Conservation (phyloP, 352 stramenopile species). For the Phytophthora crassamura region DNA sequence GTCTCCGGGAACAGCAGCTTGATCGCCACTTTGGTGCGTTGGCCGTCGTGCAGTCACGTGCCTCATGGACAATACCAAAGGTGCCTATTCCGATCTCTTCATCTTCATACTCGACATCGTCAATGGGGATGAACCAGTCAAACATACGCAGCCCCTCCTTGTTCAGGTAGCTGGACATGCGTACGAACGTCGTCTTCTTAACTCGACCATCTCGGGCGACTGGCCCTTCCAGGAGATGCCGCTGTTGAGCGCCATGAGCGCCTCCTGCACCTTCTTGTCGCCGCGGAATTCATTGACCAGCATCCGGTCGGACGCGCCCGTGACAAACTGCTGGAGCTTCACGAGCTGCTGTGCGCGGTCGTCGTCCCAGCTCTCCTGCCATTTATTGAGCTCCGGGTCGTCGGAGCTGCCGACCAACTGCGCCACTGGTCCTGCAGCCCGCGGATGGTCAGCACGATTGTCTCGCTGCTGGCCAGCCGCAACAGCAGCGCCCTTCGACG, state of each 20-base stretch:
- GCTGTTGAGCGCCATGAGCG: constrained; percentile 24
- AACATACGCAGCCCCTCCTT: constrained; percentile 19
- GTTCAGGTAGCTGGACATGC: constrained; percentile 14
- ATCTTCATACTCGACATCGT: constrained; percentile 29
- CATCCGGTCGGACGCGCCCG: neutral
- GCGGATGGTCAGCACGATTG: constrained; percentile 4
- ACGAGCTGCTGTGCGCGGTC: constrained; percentile 8
- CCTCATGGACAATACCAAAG: constrained; percentile 17
- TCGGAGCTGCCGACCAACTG: neutral
- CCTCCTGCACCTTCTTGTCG: constrained; percentile 30
- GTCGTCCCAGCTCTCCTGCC: constrained; percentile 10
- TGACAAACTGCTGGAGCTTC: constrained; percentile 13
- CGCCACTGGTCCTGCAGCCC: constrained; percentile 21
- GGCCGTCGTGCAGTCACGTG: constrained; percentile 17
- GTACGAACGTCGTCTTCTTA: constrained; percentile 22
- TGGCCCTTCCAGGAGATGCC: constrained; percentile 11
- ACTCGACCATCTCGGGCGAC: constrained; percentile 7
- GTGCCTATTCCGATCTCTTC: constrained; percentile 16
- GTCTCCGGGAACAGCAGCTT: too few species aligned
- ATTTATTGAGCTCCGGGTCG: constrained; percentile 1
- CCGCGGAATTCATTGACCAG: constrained; percentile 26
- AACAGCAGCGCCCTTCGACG: constrained; percentile 22
- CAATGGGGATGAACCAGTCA: constrained; percentile 32
- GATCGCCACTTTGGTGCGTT: constrained; percentile 28
- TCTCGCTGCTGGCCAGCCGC: constrained; percentile 29